These are phyloP conservation scores for Fusarium staphyleae DNA, from an alignment of 2,329 filamentous ascomycete genomes.

Conservation along the genomic window DNA sequence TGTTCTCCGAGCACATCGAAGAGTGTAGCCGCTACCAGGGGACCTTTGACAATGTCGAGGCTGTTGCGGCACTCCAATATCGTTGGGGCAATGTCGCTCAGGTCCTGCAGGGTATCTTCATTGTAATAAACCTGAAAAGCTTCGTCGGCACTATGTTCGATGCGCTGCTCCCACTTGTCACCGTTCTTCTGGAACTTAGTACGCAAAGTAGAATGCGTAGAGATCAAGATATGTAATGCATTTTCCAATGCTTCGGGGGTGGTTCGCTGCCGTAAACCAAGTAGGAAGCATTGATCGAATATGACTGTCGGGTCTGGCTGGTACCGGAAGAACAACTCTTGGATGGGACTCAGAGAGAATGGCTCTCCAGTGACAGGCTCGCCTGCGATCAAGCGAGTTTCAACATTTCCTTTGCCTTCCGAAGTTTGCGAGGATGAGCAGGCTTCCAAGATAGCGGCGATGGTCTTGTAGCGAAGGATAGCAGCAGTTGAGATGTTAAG, in stretches of 20 bases:
- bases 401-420: too few relatives aligned
- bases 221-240: background rate
- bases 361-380: background rate
- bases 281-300: slow-evolving; percentile 2
- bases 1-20: background rate
- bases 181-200: background rate
- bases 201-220: background rate
- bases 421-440: background rate
- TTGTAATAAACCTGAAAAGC: too few relatives aligned
- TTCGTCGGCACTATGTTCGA: too few relatives aligned
- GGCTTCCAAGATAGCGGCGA: slow-evolving; percentile 2
- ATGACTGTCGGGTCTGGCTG: background rate
- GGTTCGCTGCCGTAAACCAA: background rate
- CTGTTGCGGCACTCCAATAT: background rate
- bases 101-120: background rate
- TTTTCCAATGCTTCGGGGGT: background rate
- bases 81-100: background rate
- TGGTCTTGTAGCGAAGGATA: slow-evolving; percentile 17
- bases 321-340: slow-evolving; percentile 3
- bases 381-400: too few relatives aligned
- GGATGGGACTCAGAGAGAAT: slow-evolving; percentile 1
- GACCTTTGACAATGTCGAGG: background rate
- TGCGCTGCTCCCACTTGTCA: background rate
- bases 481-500: slow-evolving; percentile 4
- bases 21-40: background rate